These are phyloP conservation scores for Bauhinia variegata DNA, from an alignment of 306 rosid genomes.

Conservation along the genomic window DNA sequence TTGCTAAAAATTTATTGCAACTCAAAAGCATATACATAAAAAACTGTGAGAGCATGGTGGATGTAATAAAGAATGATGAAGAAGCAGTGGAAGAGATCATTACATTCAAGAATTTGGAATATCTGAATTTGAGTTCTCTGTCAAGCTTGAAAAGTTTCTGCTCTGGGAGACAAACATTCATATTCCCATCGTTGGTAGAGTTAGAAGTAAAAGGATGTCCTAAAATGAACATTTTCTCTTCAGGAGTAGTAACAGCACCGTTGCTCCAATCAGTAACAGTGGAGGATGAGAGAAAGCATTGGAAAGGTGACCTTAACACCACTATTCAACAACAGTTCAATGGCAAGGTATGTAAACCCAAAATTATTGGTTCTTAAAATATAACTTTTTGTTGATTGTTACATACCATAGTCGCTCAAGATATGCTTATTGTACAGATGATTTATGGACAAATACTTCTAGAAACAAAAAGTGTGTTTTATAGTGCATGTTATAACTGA, in stretches of 20 bases:
- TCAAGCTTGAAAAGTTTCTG: background rate
- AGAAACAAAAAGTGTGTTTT: no score
- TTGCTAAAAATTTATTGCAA: background rate
- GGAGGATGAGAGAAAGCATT: background rate
- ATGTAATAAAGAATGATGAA: background rate
- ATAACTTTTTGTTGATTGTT: no score
- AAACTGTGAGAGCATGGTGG: background rate
- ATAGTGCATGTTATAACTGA: no score
- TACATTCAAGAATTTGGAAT: background rate
- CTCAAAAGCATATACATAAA: background rate
- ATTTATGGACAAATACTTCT: no score
- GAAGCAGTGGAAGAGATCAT: background rate
- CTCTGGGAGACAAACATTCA: background rate
- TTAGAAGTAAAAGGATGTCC: background rate
- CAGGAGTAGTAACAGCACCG: background rate
- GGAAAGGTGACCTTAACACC: constrained; percentile 3
- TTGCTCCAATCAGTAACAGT: background rate
- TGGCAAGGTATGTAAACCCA: background rate
- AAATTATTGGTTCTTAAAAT: no score
- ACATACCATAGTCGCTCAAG: no score
- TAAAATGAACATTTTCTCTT: background rate
- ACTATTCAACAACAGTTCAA: background rate
- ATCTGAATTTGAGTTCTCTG: background rate
- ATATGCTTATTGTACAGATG: no score
- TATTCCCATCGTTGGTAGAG: background rate